Conservation (phyloP, 495 filamentous ascomycete species). For the Venustampulla echinocandica region DNA sequence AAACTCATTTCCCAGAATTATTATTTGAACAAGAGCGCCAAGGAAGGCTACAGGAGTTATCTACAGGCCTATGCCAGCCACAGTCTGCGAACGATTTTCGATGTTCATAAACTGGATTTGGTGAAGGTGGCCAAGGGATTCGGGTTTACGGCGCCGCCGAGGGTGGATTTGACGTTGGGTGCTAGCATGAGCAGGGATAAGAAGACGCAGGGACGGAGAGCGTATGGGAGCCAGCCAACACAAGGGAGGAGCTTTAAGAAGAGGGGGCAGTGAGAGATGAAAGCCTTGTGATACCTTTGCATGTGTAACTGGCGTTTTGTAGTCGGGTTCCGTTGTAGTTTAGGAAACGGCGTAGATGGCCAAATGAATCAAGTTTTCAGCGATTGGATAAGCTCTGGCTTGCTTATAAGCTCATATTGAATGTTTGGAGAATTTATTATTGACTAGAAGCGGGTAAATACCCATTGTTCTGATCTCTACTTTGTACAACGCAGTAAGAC, state of each 20-base stretch:
- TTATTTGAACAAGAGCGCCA: constrained; percentile 80
- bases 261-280: constrained; percentile 9
- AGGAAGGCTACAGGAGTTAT: constrained; percentile 68
- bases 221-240: constrained; percentile 63
- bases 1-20: constrained; percentile 91
- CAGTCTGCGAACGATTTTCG: constrained; percentile 80
- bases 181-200: constrained; percentile 84
- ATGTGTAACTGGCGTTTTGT: constrained; percentile 12
- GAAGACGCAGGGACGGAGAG: constrained; percentile 65
- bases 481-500: no score
- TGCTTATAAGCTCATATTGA: no score
- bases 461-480: no score
- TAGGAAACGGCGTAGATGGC: not conserved
- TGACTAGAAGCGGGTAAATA: no score
- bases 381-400: no score
- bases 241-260: constrained; percentile 27
- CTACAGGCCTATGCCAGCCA: constrained; percentile 92
- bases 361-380: no score
- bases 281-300: constrained; percentile 11
- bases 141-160: constrained; percentile 80
- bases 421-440: no score
- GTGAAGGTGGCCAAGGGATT: constrained; percentile 91
- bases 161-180: constrained; percentile 81
- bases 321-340: not conserved
- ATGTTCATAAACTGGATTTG: constrained; percentile 87